phyloP scores from a whole-genome alignment of 805 yeast species.

The Scheffersomyces spartinae region DNA sequence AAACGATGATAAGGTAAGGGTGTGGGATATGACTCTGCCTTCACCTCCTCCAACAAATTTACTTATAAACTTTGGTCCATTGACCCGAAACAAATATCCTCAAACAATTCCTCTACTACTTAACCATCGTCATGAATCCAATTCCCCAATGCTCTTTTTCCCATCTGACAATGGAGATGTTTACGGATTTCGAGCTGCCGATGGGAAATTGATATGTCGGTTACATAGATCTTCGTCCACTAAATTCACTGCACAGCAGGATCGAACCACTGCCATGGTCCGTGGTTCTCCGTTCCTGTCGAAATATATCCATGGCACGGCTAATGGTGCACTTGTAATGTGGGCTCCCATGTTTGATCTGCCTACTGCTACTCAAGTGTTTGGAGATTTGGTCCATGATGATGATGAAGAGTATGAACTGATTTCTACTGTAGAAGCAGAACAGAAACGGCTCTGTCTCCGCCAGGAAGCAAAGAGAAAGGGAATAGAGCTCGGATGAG shows the following conservation, averaged over 20 bases:
- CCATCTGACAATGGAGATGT: slow-evolving; percentile 74
- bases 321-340: slow-evolving; percentile 50
- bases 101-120: slow-evolving; percentile 41
- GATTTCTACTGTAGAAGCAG: too few species aligned
- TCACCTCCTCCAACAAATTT: slow-evolving; percentile 40
- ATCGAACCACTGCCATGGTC: slow-evolving; percentile 41
- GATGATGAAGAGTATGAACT: too few species aligned
- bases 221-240: slow-evolving; percentile 35
- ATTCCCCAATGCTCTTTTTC: slow-evolving; percentile 45
- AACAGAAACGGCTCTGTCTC: too few species aligned
- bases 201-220: slow-evolving; percentile 53
- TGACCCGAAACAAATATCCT: slow-evolving; percentile 50
- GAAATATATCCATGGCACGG: slow-evolving; percentile 47
- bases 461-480: too few species aligned
- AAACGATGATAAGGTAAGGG: slow-evolving; percentile 65
- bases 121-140: slow-evolving; percentile 41
- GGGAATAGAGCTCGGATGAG: too few species aligned
- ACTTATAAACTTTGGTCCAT: slow-evolving; percentile 66
- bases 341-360: too few species aligned
- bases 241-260: too few species aligned
- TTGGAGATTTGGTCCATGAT: too few species aligned
- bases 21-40: slow-evolving; percentile 54
- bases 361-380: too few species aligned
- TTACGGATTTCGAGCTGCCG: slow-evolving; percentile 41
- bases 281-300: slow-evolving; percentile 33